phyloP scores from a whole-genome alignment of 108 stramenopile species.

The Nitzschia sp. region DNA sequence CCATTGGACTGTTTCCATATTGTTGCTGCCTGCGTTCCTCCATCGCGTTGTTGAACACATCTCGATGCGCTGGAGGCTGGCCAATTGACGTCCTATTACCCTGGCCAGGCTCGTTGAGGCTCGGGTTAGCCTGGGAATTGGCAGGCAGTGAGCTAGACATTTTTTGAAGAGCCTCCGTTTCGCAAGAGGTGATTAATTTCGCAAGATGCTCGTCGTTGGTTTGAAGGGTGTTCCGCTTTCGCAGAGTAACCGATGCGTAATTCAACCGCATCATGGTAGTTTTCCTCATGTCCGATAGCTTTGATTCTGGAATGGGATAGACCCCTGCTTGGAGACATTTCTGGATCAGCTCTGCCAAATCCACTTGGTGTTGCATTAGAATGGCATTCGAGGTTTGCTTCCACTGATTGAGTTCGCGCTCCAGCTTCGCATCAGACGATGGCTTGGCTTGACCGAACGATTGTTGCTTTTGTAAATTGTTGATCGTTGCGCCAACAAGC shows the following conservation, averaged over 20 bases:
- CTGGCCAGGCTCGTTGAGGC: too few relatives aligned
- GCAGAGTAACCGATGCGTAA: neutral
- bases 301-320: neutral
- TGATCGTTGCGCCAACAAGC: neutral
- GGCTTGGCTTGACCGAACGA: neutral
- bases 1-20: too few relatives aligned
- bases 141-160: too few relatives aligned
- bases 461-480: neutral
- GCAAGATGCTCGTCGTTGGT: neutral
- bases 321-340: neutral
- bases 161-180: neutral
- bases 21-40: too few relatives aligned
- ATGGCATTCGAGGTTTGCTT: neutral
- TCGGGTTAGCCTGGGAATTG: too few relatives aligned
- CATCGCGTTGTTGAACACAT: too few relatives aligned
- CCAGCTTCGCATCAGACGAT: neutral
- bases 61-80: too few relatives aligned
- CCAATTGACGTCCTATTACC: too few relatives aligned
- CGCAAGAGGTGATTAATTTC: neutral
- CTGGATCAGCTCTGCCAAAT: neutral
- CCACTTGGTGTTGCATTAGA: slow-evolving; percentile 11
- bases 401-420: neutral
- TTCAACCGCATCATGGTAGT: neutral
- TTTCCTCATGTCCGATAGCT: neutral
- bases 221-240: too few relatives aligned